phyloP scores from a whole-genome alignment of 2,329 filamentous ascomycete species.

The Botrytis deweyae region DNA sequence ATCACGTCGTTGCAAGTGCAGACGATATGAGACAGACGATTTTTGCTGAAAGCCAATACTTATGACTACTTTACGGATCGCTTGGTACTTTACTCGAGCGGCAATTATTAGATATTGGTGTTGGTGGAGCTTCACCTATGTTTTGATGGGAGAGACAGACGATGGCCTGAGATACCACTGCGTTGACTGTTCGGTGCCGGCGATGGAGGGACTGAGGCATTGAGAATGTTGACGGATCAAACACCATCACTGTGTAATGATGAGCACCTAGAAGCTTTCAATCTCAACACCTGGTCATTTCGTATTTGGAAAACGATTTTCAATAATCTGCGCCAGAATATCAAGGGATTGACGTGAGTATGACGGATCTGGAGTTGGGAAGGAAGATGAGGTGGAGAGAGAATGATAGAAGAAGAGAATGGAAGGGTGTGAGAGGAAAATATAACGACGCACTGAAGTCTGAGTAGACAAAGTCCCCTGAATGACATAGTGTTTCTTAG shows the following conservation, averaged over 20 bases:
- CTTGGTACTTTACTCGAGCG: neutral
- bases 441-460: neutral
- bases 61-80: neutral
- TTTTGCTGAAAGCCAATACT: neutral
- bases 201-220: no score
- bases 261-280: no score
- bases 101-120: neutral
- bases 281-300: no score
- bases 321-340: no score
- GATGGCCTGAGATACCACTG: no score
- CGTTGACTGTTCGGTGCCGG: no score
- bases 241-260: no score
- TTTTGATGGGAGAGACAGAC: no score
- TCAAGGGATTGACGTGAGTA: neutral
- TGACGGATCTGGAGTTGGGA: neutral
- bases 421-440: neutral
- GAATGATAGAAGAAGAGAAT: neutral
- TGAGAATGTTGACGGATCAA: no score
- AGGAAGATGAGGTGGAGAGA: neutral
- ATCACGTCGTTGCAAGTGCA: neutral
- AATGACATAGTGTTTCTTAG: neutral
- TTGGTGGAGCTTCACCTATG: neutral
- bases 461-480: slow-evolving; percentile 8
- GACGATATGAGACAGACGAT: neutral
- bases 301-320: no score